Evolutionary conservation across 2,329 filamentous ascomycete species (phyloP), one percentile per base, ranked within the genome.

Genomic region (Penicillium sp.): DNA sequence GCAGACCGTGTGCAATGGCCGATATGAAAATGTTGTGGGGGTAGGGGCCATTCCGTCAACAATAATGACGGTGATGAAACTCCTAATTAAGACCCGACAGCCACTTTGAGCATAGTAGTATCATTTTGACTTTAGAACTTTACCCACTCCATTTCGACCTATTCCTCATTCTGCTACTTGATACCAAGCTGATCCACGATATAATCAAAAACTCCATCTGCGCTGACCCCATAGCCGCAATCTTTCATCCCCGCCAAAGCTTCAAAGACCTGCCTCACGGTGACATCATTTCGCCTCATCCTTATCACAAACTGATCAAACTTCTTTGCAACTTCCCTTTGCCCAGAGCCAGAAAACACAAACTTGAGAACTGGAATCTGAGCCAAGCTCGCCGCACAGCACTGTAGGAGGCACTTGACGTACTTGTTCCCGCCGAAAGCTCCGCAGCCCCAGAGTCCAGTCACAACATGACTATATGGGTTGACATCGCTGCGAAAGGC

Each of bases 341-440:
- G 53, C 37, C 13, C 53, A 3, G 53, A 15, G 30, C 50, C 33
- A 24, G 30, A 33, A 22, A 53, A 37, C 8, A 53, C 50, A 38
- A 24, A 38, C 8, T 17, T 35, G 22, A 53, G 50, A 35, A 22
- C 50, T 6, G 50, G 50, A 10, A 53, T 10, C 10, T 53, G 30
- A 28, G 50, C 50, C 19, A 53, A 22, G 30, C n/a, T 35, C 19
- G 50, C 50, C 9, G 50, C 50, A 24, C 50, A 53, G 30, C 50
- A 53, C 12, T 53, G 50, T 22, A 53, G n/a, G 4, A 53, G 13
- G 19, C 30, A 35, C 35, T 53, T 53, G n/a, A 54, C 22, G 12
- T 54, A 12, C 37, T 54, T 54, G 37, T 54, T 54, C 28, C 51
- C 51, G 22, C 51, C 51, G 10, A 54, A 54, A 3, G 33, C 12